Evolutionary conservation across 2,329 filamentous ascomycete genomes (phyloP).

Genomic region (Thielaviopsis euricoi): DNA sequence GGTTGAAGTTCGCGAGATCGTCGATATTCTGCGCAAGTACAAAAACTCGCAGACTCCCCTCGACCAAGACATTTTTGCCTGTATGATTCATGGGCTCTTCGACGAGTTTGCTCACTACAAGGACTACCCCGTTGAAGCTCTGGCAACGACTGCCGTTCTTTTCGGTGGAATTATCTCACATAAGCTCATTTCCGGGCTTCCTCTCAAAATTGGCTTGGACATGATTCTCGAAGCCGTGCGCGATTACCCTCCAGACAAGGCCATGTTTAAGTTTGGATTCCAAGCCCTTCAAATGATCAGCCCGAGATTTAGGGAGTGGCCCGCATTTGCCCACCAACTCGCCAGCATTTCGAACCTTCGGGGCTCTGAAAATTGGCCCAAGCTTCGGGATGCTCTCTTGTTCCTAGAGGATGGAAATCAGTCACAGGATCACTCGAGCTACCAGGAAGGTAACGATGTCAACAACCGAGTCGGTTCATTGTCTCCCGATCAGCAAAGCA

Average conservation of each 20-base stretch:
- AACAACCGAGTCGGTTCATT: conserved; percentile 17
- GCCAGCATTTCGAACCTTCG: conserved; percentile 67
- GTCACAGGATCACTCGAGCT: not conserved
- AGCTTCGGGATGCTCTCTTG: conserved; percentile 18
- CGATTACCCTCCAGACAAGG: conserved; percentile 64
- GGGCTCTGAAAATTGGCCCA: conserved; percentile 69
- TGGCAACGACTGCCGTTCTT: conserved; percentile 88
- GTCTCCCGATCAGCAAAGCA: conserved; percentile 34
- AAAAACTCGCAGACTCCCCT: conserved; percentile 71
- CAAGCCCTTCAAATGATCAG: conserved; percentile 86
- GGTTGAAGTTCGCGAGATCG: conserved; percentile 69
- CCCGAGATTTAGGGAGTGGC: conserved; percentile 75
- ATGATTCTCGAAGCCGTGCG: conserved; percentile 97
- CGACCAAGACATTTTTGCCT: conserved; percentile 90
- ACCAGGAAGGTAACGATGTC: not conserved
- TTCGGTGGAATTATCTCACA: conserved; percentile 95
- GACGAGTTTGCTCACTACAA: conserved; percentile 94
- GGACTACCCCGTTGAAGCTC: conserved; percentile 87
- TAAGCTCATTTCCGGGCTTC: conserved; percentile 75
- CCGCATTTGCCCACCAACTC: conserved; percentile 79
- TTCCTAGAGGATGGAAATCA: conserved; percentile 3
- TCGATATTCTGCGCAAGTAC: conserved; percentile 69
- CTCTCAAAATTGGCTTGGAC: conserved; percentile 81
- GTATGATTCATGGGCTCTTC: conserved; percentile 96
- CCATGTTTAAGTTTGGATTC: conserved; percentile 96